Conservation (phyloP, 192 early-diverging fungal species). For the Chytriomyces confervae region DNA sequence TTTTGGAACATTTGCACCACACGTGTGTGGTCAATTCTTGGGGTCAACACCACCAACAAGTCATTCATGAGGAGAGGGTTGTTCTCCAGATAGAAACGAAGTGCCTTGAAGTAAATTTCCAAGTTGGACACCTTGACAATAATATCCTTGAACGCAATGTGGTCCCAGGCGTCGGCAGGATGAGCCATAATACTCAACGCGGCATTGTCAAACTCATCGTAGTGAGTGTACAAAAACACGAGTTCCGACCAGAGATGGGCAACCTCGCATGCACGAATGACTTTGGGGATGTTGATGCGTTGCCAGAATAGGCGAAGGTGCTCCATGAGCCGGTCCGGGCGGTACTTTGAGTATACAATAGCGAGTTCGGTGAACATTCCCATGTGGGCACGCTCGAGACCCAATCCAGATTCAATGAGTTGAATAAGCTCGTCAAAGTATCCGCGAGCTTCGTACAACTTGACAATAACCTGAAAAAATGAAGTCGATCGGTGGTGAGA, state of each 20-base stretch:
- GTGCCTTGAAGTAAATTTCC: conserved; percentile 97
- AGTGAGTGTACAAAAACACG: conserved; percentile 98
- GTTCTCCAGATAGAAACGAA: conserved; percentile 95
- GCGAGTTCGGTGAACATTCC: conserved; percentile 99
- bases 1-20: conserved; percentile 98
- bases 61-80: conserved; percentile 95
- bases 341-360: conserved; percentile 96
- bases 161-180: conserved; percentile 95
- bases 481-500: neutral
- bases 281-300: conserved; percentile 99
- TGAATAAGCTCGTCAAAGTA: conserved; percentile 90
- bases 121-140: conserved; percentile 96
- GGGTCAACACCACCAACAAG: conserved; percentile 83
- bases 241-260: conserved; percentile 97
- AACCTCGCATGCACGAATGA: conserved; percentile 90
- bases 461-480: conserved; percentile 67
- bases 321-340: conserved; percentile 93
- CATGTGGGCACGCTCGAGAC: conserved; percentile 99
- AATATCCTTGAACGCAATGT: conserved; percentile 94
- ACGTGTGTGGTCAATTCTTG: conserved; percentile 94
- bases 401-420: conserved; percentile 91
- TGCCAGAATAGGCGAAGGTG: conserved; percentile 97
- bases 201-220: conserved; percentile 99
- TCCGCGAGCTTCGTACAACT: conserved; percentile 86
- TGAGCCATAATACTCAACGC: conserved; percentile 94